Evolutionary conservation across 176 grass and related monocot genomes (phyloP), one percentile per base, ranked within the genome.

Genomic region (Luzula sylvatica): DNA sequence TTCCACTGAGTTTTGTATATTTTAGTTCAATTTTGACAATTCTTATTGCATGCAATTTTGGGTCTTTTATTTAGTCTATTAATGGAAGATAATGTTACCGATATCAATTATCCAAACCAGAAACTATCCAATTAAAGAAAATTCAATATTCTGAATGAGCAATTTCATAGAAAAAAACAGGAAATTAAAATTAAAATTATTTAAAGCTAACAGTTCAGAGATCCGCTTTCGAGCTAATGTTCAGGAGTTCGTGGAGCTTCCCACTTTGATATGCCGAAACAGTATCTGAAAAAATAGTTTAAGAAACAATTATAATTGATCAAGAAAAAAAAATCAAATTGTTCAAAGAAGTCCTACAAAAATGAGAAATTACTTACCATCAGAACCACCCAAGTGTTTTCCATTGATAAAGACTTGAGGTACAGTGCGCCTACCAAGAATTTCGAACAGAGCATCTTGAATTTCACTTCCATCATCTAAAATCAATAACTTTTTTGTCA

Each of bases 311-410:
- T n/a, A 52, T n/a, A 7, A 63, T 18, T 48, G 8, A n/a, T n/a
- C n/a, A n/a, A n/a, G n/a, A n/a, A n/a, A n/a, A n/a, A n/a, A n/a
- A n/a, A n/a, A n/a, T n/a, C n/a, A n/a, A n/a, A n/a, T 8, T 19
- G 20, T 20, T 46, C 15, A 5, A 40, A 54, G 15, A 42, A 43
- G 9, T 35, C n/a, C n/a, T n/a, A n/a, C n/a, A n/a, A 65, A 46
- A 35, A 56, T 17, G 35, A 55, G 14, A 50, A 54, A 21, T 63
- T 35, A n/a, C n/a, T 65, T 77, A 77, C 74, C 74, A 43, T 77
- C 74, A 23, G 74, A 77, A 25, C 74, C 74, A 50, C 74, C 74
- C 39, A 77, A 64, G 41, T 70, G 74, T 41, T 77, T 56, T 56
- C 74, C 74, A 21, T 65, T 51, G 47, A 77, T 70, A 47, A 77